Base-by-base conservation (phyloP, 805 yeast genomes). In the Lipomyces kockii region DNA sequence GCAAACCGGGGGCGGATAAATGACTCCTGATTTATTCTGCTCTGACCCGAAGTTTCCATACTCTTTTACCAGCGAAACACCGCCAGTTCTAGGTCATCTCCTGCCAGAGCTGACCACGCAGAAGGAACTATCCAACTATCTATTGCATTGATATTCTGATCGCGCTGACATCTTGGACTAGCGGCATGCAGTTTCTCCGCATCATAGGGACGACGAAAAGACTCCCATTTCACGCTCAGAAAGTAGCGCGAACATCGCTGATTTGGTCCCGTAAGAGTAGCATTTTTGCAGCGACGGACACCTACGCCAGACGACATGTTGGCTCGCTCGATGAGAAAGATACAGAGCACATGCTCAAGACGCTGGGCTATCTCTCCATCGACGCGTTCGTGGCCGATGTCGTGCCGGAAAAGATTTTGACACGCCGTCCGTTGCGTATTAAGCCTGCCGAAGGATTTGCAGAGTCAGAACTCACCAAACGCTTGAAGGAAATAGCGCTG, bases 251-350 rank as follows among this genome's bases (percentile, higher is more conserved):
- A 43, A 43, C 22, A 5, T 43, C 49, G 49, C 20, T 43, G 49
- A 43, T 43, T n/a, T 43, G 49, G 49, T 43, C 53, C 9, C 25
- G 51, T n/a, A 43, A 43, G 22, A 43, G 49, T 39, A 67, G 69
- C 60, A 59, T 67, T 43, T 64, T 77, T 25, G 72, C 67, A 52
- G 84, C 85, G 2, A 82, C 91, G 65, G 99, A 95, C 76, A 88
- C 95, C 1, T 95, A 94, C 78, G 85, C 90, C 60, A 86, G 96
- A 75, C 90, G 98, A 74, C 99, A 95, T 79, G 82, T 94, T 66
- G 99, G 99, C 12, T 73, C 81, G 7, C 92, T 96, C 29, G 82
- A 85, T 14, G 87, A 90, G 0, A 74, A 71, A 0, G 87, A 91
- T 70, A 90, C 89, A 22, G 75, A 79, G 20, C 77, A 79, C 39